Conservation (phyloP, 495 filamentous ascomycete genomes). For the Neurospora tetraspora region DNA sequence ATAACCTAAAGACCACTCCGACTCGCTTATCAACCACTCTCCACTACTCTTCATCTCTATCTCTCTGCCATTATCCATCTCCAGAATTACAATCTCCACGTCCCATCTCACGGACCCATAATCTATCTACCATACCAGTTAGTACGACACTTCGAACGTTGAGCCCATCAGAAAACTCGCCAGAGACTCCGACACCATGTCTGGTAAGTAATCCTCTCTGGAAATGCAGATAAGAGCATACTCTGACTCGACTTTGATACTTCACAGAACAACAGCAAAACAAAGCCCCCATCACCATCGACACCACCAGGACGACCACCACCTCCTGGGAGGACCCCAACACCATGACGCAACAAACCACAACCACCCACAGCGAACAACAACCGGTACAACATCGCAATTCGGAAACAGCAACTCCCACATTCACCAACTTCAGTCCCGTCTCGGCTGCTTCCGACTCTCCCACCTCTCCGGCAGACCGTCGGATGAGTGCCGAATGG, state of each 20-base stretch:
- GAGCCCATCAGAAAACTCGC: background rate
- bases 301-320: background rate
- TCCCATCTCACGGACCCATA: background rate
- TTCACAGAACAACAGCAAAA: background rate
- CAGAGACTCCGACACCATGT: background rate
- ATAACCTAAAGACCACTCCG: background rate
- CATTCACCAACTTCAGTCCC: background rate
- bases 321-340: background rate
- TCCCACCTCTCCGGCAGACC: background rate
- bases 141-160: background rate
- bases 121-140: background rate
- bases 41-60: background rate
- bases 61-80: background rate
- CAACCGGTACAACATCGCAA: background rate
- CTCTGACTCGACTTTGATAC: background rate
- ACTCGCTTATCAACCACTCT: background rate
- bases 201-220: background rate
- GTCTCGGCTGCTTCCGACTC: background rate
- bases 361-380: background rate
- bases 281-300: background rate
- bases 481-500: constrained; percentile 29
- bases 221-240: background rate
- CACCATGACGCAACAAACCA: background rate
- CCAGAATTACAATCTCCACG: background rate
- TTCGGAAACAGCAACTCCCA: background rate